Evolutionary conservation across 1,284 basidiomycete genomes (phyloP), one percentile per base, ranked within the genome.

Genomic region (Cutaneotrichosporon daszewskae): DNA sequence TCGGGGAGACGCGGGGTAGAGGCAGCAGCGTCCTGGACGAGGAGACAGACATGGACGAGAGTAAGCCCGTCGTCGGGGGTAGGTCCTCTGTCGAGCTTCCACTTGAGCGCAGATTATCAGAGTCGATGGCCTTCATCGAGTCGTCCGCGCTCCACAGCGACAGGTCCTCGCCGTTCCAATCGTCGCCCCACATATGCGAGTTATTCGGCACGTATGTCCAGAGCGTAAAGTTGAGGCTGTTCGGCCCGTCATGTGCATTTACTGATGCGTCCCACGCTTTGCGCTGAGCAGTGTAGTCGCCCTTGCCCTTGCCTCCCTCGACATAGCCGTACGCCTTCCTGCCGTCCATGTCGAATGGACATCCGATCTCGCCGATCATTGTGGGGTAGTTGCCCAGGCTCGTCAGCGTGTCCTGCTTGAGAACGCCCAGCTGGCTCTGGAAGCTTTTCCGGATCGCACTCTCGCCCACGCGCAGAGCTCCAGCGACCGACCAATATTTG

Each of bases 321-420:
- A 81, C 83, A 65, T 78, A 87, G n/a, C 87, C 85, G 68, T 94
- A 95, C 5, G 86, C 77, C 38, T 3, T 25, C 27, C 8, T 17
- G 26, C 20, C 9, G 20, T 66, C 68, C 82, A 95, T 83, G 64
- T 96, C 89, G 59, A 84, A 91, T 1, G 94, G 94, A 5, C 84
- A 87, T 8, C 94, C 94, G 40, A 97, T 92, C 72, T 98, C 94
- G 20, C 94, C 92, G 40, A 98, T 87, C 55, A 97, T 75, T 0
- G 87, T 94, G 0, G 94, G 94, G 59, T 87, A 96, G n/a, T 76
- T 57, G 12, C 80, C 81, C 16, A 77, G 60, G 10, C 69, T 64
- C 42, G 75, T 72, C 32, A 63, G 59, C 2, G 87, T 76, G 37
- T 82, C 81, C 28, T 74, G 74, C 59, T 86, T 83, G 32, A 97